These are phyloP conservation scores for Penicillium macrosclerotiorum DNA, from an alignment of 495 filamentous ascomycete genomes.

Conservation along the genomic window DNA sequence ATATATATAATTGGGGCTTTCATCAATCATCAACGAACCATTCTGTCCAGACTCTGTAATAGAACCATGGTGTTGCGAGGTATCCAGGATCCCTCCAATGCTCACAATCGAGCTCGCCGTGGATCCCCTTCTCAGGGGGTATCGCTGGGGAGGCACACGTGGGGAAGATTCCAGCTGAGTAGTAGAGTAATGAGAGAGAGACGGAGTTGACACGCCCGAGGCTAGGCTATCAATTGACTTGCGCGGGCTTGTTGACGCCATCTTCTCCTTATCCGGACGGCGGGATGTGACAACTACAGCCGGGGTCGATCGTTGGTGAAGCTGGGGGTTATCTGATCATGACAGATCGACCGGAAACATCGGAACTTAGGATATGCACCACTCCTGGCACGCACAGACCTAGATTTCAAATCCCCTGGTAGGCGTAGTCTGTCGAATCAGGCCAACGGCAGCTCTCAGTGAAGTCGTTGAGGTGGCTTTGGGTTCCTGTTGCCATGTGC, in stretches of 20 bases:
- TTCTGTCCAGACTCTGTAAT: conserved; percentile 79
- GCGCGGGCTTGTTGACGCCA: conserved; percentile 64
- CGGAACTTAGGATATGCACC: no score
- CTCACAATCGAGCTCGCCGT: conserved; percentile 85
- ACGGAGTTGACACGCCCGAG: conserved; percentile 48
- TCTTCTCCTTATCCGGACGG: conserved; percentile 45
- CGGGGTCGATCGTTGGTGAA: conserved; percentile 29
- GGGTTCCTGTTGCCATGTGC: conserved; percentile 23
- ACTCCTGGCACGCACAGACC: no score
- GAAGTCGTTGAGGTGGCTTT: conserved; percentile 22
- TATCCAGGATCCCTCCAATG: conserved; percentile 72
- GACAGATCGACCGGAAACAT: conserved; percentile 36
- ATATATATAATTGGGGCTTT: no score
- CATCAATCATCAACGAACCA: conserved; percentile 56
- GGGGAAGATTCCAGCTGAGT: conserved; percentile 45
- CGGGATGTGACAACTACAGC: conserved; percentile 41
- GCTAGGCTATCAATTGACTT: conserved; percentile 69
- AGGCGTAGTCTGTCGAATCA: no score
- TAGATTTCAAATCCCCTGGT: no score
- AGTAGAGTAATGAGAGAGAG: conserved; percentile 59
- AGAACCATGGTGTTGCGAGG: conserved; percentile 54
- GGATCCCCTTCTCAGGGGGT: conserved; percentile 67
- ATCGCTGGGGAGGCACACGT: conserved; percentile 41
- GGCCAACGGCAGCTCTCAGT: conserved; percentile 6
- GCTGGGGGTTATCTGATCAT: conserved; percentile 42